A percentile compares a stretch with the other conserved stretches of the same genome.
These are phyloP conservation scores for Tuber aestivum DNA, from an alignment of 495 filamentous ascomycete genomes.

Conservation along the genomic window DNA sequence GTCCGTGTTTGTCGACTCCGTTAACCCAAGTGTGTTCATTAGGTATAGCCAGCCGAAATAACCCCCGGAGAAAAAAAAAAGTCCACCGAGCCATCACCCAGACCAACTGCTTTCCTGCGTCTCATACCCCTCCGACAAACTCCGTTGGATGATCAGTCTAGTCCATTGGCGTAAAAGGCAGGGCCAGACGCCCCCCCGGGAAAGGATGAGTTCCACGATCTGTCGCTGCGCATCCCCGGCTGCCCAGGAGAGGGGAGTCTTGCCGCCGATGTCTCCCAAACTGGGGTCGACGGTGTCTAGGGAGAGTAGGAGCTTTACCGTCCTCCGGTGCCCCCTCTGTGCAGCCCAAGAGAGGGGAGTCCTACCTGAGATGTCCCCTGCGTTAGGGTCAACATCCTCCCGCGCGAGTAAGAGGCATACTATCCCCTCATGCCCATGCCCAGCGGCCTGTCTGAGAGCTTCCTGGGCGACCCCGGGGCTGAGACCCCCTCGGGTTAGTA, in stretches of 20 bases:
- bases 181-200: not conserved
- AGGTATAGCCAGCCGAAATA: not conserved
- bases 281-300: not conserved
- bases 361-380: not conserved
- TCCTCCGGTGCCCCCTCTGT: not conserved
- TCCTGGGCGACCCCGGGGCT: not conserved
- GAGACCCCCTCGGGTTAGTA: not conserved
- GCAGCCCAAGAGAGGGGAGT: slow-evolving; percentile 9
- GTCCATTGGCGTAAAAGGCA: not conserved
- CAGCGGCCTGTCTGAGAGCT: slow-evolving; percentile 39
- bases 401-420: slow-evolving; percentile 34
- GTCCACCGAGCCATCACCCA: no score
- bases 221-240: not conserved
- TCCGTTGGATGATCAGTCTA: not conserved
- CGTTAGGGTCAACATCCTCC: slow-evolving; percentile 15
- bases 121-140: not conserved
- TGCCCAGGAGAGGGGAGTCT: not conserved
- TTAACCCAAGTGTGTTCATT: not conserved
- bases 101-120: not conserved
- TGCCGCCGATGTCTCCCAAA: not conserved
- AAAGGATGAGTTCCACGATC: not conserved
- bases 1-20: not conserved
- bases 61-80: not conserved
- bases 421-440: slow-evolving; percentile 33
- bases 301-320: not conserved